A percentile compares a stretch with the other conserved stretches of the same genome.
Conservation (phyloP, 2,329 filamentous ascomycete species). For the Tetracladium maxilliforme region DNA sequence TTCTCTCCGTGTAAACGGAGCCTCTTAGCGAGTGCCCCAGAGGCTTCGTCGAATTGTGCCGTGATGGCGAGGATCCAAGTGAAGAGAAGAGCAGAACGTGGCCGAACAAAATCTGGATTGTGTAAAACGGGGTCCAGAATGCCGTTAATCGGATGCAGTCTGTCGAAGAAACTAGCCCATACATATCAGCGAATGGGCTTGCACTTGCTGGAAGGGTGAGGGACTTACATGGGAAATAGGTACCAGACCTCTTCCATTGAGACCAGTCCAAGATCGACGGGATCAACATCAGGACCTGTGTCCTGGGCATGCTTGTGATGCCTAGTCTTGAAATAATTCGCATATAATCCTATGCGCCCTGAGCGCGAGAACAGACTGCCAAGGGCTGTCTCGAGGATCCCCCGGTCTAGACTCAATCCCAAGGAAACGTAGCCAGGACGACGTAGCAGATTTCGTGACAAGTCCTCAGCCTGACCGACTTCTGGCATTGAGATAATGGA, state of each 20-base stretch:
- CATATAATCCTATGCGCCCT: too few species aligned
- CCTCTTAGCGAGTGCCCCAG: constrained; percentile 9
- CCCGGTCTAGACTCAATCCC: too few species aligned
- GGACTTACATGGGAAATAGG: constrained; percentile 12
- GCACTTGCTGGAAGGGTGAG: background rate
- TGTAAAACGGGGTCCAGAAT: constrained; percentile 15
- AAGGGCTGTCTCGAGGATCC: too few species aligned
- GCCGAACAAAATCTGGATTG: constrained; percentile 12
- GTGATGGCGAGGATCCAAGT: constrained; percentile 16
- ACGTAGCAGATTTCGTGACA: too few species aligned
- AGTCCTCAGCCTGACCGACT: too few species aligned
- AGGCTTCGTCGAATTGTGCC: constrained; percentile 12
- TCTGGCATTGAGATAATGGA: too few species aligned
- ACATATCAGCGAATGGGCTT: background rate
- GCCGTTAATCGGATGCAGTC: constrained; percentile 13
- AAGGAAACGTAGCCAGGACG: too few species aligned
- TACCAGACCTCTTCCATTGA: constrained; percentile 12
- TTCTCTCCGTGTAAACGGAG: constrained; percentile 14
- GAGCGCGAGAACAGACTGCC: too few species aligned
- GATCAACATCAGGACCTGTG: constrained; percentile 13
- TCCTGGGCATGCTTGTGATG: constrained; percentile 7
- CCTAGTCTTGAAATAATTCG: constrained; percentile 11
- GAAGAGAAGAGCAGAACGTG: constrained; percentile 12
- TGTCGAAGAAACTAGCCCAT: constrained; percentile 11
- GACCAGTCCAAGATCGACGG: constrained; percentile 13